Percentiles rank a stretch among this genome's conserved stretches.
Conservation (phyloP, 1,284 basidiomycete genomes). For the Moniliella sp. region DNA sequence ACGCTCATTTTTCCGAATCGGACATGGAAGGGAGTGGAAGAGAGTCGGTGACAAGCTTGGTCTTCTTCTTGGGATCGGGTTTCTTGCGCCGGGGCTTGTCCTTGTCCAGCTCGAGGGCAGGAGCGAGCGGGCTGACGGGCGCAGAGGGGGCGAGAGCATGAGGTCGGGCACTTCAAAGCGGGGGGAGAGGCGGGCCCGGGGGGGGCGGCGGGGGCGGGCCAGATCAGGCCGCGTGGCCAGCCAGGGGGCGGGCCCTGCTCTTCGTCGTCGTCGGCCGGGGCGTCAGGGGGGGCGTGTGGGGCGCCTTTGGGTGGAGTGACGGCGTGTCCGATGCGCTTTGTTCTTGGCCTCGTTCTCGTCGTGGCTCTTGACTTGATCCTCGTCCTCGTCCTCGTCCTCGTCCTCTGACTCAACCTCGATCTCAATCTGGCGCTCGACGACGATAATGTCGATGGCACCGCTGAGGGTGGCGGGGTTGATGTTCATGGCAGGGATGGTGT, state of each 20-base stretch:
- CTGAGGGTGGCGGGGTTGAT: conserved; percentile 33
- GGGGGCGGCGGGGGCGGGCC: conserved; percentile 4
- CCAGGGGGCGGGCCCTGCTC: too few relatives aligned
- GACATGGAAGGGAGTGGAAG: conserved; percentile 89
- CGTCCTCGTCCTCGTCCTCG: conserved; percentile 3
- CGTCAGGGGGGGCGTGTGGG: background rate
- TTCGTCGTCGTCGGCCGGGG: background rate
- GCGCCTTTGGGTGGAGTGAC: too few relatives aligned
- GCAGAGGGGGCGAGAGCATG: background rate
- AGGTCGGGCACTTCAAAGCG: background rate
- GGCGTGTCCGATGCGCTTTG: background rate
- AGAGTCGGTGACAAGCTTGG: conserved; percentile 40
- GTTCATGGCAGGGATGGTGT: conserved; percentile 32
- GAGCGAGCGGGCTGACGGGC: too few relatives aligned
- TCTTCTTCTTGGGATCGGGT: conserved; percentile 8
- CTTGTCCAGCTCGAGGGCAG: too few relatives aligned
- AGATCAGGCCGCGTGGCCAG: too few relatives aligned
- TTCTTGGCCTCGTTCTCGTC: conserved; percentile 1
- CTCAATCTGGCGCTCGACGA: conserved; percentile 37
- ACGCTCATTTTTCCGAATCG: conserved; percentile 96
- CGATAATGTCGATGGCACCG: conserved; percentile 33
- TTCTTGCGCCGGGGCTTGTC: conserved; percentile 2
- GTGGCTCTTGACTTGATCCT: background rate
- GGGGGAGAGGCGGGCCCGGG: background rate
- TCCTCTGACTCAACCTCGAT: conserved; percentile 39